phyloP scores from a whole-genome alignment of 305 asterid genomes.

The Fraxinus dipetala region DNA sequence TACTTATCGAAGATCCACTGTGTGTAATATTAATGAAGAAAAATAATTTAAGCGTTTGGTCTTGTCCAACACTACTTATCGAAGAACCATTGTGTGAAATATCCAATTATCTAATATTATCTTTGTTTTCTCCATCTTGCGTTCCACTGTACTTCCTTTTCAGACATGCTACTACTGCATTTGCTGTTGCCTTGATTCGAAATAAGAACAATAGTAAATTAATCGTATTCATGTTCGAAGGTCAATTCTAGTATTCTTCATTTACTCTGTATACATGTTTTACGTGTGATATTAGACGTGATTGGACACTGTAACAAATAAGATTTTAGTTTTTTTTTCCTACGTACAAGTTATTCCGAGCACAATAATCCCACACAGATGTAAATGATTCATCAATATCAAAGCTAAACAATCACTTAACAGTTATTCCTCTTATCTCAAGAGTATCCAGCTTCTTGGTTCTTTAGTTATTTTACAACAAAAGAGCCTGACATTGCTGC shows the following conservation, averaged over 20 bases:
- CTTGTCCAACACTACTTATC: neutral
- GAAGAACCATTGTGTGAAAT: neutral
- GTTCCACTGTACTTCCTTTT: neutral
- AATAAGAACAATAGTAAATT: neutral
- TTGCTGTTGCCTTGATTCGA: neutral
- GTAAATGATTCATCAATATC: neutral
- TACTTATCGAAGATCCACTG: neutral
- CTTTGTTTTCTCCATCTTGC: neutral
- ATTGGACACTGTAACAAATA: no score
- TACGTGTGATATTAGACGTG: neutral
- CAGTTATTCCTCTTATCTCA: conserved; percentile 39
- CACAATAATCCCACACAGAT: neutral
- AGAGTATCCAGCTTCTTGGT: conserved; percentile 34
- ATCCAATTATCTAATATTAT: neutral
- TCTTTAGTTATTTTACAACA: conserved; percentile 38
- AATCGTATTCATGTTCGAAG: neutral
- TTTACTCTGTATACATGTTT: neutral
- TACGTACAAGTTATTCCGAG: neutral
- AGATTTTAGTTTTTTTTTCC: no score
- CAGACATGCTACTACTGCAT: neutral
- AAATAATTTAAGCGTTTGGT: neutral
- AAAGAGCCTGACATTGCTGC: conserved; percentile 50
- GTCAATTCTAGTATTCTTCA: neutral
- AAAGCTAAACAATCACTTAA: conserved; percentile 23
- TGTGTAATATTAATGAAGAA: neutral